phyloP scores from a whole-genome alignment of 2,329 filamentous ascomycete genomes.

The Ophiostoma sp. region DNA sequence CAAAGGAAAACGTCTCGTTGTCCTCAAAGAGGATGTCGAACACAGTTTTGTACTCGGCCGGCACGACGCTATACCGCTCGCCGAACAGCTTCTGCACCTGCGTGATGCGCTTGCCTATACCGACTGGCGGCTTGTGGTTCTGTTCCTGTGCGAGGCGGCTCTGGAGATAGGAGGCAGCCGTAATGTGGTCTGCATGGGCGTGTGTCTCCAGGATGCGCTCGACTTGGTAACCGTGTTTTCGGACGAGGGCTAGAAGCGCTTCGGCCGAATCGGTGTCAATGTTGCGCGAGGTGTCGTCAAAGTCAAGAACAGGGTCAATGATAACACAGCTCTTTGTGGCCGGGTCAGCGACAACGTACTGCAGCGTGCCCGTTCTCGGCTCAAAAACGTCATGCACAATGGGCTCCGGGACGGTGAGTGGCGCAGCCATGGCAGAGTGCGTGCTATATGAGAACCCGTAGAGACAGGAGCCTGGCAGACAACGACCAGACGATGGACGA shows the following conservation, averaged over 20 bases:
- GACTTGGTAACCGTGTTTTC: constrained; percentile 43
- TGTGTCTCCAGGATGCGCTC: constrained; percentile 57
- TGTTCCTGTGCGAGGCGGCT: constrained; percentile 36
- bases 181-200: constrained; percentile 56
- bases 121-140: constrained; percentile 38
- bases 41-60: constrained; percentile 39
- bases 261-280: constrained; percentile 52
- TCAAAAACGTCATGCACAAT: constrained; percentile 39
- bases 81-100: constrained; percentile 49
- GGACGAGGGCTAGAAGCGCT: constrained; percentile 41
- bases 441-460: neutral
- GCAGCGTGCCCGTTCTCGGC: constrained; percentile 48
- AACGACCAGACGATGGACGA: neutral
- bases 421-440: neutral
- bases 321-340: constrained; percentile 45
- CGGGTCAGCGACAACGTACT: constrained; percentile 55
- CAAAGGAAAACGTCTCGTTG: constrained; percentile 48
- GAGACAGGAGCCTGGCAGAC: neutral
- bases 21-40: constrained; percentile 53
- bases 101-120: constrained; percentile 51
- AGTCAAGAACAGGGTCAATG: constrained; percentile 59
- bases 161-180: constrained; percentile 54
- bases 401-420: constrained; percentile 29
- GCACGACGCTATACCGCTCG: constrained; percentile 42
- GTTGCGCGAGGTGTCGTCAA: constrained; percentile 37